Evolutionary conservation across 2,329 filamentous ascomycete genomes (phyloP), one percentile per base, ranked within the genome.

Genomic region (Thielaviopsis euricoi): DNA sequence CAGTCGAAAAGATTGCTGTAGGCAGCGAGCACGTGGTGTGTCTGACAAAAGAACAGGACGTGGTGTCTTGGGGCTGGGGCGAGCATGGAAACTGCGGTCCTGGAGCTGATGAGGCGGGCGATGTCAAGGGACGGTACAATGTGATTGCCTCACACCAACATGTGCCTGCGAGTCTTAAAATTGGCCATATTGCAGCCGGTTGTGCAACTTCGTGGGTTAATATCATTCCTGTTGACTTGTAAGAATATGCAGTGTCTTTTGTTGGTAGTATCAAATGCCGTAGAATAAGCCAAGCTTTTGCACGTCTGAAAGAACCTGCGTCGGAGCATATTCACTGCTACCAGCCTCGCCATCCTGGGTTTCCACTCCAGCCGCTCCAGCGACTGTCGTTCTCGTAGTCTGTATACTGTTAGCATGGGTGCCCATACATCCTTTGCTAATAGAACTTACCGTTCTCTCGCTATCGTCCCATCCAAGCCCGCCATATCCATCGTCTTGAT

Each of bases 1-100:
- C 67, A 1, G 65, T 89, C 3, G 70, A 72, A 10, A 73, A 74
- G 23, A 77, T 97, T n/a, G 86, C 87, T 2, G 80, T 86, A 52
- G 93, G 93, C 0, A 96, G 91, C 66, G 93, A 97, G 69, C 93
- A 98, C 69, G 82, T 80, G n/a, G 70, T 97, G 62, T 87, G 82
- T 9, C 70, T 91, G 25, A 82, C 86, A 0, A 53, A 50, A 50
- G 74, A 77, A 21, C 81, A 81, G 1, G 78, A 83, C 55, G 81
- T 95, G 1, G 71, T 94, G 53, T 80, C 87, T 1, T 97, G 91
- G 89, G 93, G 93, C 21, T 98, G 93, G 93, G 90, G 89, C 1
- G 91, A 97, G 70, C 93, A 98, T 71, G 93, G 93, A 1, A 98
- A 98, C 68, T 98, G 93, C 68, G 93, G 93, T 2, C 79, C 81